phyloP scores from a whole-genome alignment of 768 basidiomycete genomes.

The Leccinum arenicola region DNA sequence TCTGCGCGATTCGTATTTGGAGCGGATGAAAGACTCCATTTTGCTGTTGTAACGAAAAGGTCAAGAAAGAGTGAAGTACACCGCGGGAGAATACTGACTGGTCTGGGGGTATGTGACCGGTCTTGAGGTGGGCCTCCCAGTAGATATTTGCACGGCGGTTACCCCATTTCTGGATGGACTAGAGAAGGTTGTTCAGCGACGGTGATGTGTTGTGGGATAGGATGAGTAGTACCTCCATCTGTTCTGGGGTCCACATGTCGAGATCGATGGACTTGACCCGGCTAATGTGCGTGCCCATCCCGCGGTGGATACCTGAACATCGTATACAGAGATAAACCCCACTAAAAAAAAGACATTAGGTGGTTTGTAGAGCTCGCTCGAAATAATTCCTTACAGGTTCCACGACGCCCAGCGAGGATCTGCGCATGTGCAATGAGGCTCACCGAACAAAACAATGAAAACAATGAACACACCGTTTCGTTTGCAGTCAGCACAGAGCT shows the following conservation, averaged over 20 bases:
- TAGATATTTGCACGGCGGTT: slow-evolving; percentile 90
- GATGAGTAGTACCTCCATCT: slow-evolving; percentile 71
- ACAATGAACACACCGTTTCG: slow-evolving; percentile 70
- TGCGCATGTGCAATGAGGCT: slow-evolving; percentile 27
- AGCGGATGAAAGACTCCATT: slow-evolving; percentile 96
- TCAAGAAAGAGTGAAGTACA: background rate
- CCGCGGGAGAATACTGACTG: slow-evolving; percentile 59
- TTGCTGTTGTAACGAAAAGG: slow-evolving; percentile 52
- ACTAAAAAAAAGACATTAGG: slow-evolving; percentile 36
- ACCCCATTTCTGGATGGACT: slow-evolving; percentile 93
- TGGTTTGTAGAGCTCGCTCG: background rate
- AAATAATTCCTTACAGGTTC: slow-evolving; percentile 66
- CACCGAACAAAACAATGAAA: background rate
- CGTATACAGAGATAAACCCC: slow-evolving; percentile 95
- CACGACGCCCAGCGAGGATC: slow-evolving; percentile 98
- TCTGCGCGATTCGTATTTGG: slow-evolving; percentile 89
- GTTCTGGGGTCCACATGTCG: slow-evolving; percentile 96
- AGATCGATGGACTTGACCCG: slow-evolving; percentile 97
- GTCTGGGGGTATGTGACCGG: slow-evolving; percentile 89
- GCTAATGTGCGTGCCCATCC: slow-evolving; percentile 98
- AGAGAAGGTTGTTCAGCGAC: background rate
- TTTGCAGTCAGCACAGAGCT: slow-evolving; percentile 94
- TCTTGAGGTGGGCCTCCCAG: slow-evolving; percentile 95
- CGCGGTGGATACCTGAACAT: slow-evolving; percentile 95
- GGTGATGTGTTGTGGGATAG: background rate